These are phyloP conservation scores for Senna tora DNA, from an alignment of 306 rosid species.

Conservation along the genomic window DNA sequence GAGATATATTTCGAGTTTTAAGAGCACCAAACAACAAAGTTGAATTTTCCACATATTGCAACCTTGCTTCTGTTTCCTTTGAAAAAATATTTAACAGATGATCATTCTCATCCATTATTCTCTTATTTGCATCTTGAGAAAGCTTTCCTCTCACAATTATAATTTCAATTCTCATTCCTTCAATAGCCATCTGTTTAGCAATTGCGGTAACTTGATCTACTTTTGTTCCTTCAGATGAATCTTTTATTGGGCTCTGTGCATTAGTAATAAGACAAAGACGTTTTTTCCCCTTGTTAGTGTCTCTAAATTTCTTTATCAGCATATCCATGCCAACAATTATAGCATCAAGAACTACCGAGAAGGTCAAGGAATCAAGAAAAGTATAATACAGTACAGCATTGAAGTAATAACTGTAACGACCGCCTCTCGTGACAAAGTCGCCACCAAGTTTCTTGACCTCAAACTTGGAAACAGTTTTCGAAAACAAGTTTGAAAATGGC, in stretches of 20 bases:
- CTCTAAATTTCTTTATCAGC: conserved; percentile 80
- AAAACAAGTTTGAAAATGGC: too few species aligned
- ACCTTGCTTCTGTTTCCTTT: conserved; percentile 66
- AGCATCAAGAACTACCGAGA: conserved; percentile 81
- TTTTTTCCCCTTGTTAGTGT: conserved; percentile 77
- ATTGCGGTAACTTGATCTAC: conserved; percentile 79
- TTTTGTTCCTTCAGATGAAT: conserved; percentile 76
- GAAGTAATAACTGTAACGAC: too few species aligned
- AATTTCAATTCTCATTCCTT: conserved; percentile 87
- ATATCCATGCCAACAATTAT: conserved; percentile 93
- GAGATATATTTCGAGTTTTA: conserved; percentile 69
- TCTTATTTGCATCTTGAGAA: conserved; percentile 49
- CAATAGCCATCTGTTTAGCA: conserved; percentile 70
- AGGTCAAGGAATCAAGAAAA: conserved; percentile 65
- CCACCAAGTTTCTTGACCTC: too few species aligned
- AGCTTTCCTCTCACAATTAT: conserved; percentile 70
- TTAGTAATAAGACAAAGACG: conserved; percentile 80
- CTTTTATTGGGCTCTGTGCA: conserved; percentile 72
- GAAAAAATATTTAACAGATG: conserved; percentile 64
- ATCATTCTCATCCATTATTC: conserved; percentile 77
- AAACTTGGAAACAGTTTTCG: too few species aligned
- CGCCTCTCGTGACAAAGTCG: too few species aligned
- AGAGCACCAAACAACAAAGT: conserved; percentile 79
- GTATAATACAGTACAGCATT: conserved; percentile 10
- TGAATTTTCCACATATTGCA: conserved; percentile 68